Conservation (phyloP, 2,329 filamentous ascomycete genomes). For the Plenodomus lindquistii region DNA sequence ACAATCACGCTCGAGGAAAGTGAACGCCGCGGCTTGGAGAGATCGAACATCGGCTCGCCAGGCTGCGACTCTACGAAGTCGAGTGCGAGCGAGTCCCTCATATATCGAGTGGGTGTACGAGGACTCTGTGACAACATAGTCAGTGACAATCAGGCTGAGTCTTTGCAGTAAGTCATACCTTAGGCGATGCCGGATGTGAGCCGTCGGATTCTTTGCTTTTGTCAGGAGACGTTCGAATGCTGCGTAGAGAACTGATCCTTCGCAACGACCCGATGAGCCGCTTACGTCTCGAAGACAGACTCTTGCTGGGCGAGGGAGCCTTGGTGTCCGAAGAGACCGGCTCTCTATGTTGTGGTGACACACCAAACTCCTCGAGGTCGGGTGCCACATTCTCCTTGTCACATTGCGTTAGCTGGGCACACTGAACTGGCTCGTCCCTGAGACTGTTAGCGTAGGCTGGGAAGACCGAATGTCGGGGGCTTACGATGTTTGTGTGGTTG, state of each 20-base stretch:
- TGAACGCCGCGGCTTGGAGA: slow-evolving; percentile 10
- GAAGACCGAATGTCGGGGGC: not conserved
- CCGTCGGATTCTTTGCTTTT: slow-evolving; percentile 18
- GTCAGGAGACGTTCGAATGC: slow-evolving; percentile 20
- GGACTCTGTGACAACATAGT: slow-evolving; percentile 8
- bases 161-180: not conserved
- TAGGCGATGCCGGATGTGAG: not conserved
- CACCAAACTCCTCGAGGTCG: slow-evolving; percentile 20
- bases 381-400: slow-evolving; percentile 12
- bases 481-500: not conserved
- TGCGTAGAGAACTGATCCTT: slow-evolving; percentile 33
- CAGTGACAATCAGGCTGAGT: not conserved
- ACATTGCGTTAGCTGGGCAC: not conserved
- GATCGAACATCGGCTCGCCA: slow-evolving; percentile 30
- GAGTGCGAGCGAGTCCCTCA: slow-evolving; percentile 28
- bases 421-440: not conserved
- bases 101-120: slow-evolving; percentile 13
- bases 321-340: slow-evolving; percentile 7
- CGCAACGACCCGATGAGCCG: slow-evolving; percentile 27
- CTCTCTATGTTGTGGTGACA: not conserved
- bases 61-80: slow-evolving; percentile 31
- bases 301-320: slow-evolving; percentile 20
- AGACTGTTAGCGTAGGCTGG: slow-evolving; percentile 4
- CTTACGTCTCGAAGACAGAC: slow-evolving; percentile 27
- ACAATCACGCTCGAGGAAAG: slow-evolving; percentile 21